These are phyloP conservation scores for Glycyrrhiza uralensis DNA, from an alignment of 306 rosid species.

Conservation along the genomic window DNA sequence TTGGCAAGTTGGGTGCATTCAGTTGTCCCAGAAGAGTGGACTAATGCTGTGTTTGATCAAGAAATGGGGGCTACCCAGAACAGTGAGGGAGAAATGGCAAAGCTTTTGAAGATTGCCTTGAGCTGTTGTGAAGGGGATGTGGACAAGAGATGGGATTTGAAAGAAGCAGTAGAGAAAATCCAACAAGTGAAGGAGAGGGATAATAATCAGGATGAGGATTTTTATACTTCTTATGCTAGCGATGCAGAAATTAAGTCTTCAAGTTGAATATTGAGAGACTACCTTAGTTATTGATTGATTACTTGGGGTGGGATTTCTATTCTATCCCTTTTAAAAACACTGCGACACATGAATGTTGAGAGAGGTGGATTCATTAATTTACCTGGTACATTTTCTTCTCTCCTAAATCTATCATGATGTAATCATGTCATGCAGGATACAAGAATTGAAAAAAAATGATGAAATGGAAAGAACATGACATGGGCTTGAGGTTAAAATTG, in stretches of 20 bases:
- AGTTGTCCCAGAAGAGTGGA: conserved; percentile 55
- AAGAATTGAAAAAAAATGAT: background rate
- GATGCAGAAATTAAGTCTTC: conserved; percentile 43
- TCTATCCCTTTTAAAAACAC: conserved; percentile 1
- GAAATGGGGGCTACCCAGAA: conserved; percentile 41
- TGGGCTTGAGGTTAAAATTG: background rate
- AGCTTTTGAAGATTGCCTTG: conserved; percentile 68
- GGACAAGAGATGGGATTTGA: conserved; percentile 66
- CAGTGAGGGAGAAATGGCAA: conserved; percentile 51
- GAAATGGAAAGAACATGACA: background rate
- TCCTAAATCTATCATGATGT: background rate
- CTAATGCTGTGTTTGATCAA: conserved; percentile 51
- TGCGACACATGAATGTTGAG: background rate
- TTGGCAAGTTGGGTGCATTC: conserved; percentile 56
- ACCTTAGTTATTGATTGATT: background rate
- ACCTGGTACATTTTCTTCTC: background rate
- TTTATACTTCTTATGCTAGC: conserved; percentile 25
- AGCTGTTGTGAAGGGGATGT: conserved; percentile 64
- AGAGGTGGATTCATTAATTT: conserved; percentile 1
- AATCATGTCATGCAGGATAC: background rate
- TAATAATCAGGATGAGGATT: background rate
- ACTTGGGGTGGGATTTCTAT: background rate
- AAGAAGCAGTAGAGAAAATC: conserved; percentile 61
- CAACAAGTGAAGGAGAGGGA: conserved; percentile 57
- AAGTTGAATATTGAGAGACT: conserved; percentile 1